A percentile compares a stretch with the other conserved stretches of the same genome.
Conservation (phyloP, 192 early-diverging fungal species). For the Dissophora globulifera region DNA sequence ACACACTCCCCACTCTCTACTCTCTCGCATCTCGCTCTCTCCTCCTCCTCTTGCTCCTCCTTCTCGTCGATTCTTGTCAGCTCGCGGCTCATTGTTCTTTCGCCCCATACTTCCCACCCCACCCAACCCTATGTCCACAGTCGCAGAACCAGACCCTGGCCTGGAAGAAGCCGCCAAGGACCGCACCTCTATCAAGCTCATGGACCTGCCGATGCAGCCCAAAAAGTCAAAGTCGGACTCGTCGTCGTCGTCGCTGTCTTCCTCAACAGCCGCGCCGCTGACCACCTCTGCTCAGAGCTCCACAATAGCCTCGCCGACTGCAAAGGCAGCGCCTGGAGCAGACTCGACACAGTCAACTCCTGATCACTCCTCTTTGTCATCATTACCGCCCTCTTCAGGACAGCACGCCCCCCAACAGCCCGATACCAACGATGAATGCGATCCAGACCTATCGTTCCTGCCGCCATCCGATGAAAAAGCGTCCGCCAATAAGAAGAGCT, state of each 20-base stretch:
- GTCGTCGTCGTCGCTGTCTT: too few relatives aligned
- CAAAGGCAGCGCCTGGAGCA: background rate
- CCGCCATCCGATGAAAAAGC: too few relatives aligned
- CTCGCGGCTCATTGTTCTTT: background rate
- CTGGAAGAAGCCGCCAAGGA: conserved; percentile 28
- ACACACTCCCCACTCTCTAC: too few relatives aligned
- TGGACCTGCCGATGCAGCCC: conserved; percentile 42
- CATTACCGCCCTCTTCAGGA: conserved; percentile 16
- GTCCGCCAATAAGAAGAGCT: too few relatives aligned
- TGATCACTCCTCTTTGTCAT: background rate
- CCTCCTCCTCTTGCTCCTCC: background rate
- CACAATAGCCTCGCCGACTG: background rate
- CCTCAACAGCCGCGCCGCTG: background rate
- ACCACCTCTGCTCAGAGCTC: too few relatives aligned
- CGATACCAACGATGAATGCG: conserved; percentile 11
- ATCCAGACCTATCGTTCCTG: conserved; percentile 26
- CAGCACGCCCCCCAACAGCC: conserved; percentile 15
- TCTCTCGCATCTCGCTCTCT: conserved; percentile 2
- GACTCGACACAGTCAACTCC: background rate
- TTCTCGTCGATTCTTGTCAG: background rate
- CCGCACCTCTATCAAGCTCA: conserved; percentile 45
- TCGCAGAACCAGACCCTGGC: conserved; percentile 8
- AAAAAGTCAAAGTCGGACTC: conserved; percentile 22
- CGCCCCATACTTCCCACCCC: background rate
- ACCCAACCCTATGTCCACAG: conserved; percentile 8